A percentile compares a stretch with the other conserved stretches of the same genome.
phyloP scores from a whole-genome alignment of 495 filamentous ascomycete genomes.

The Podospora anserina region DNA sequence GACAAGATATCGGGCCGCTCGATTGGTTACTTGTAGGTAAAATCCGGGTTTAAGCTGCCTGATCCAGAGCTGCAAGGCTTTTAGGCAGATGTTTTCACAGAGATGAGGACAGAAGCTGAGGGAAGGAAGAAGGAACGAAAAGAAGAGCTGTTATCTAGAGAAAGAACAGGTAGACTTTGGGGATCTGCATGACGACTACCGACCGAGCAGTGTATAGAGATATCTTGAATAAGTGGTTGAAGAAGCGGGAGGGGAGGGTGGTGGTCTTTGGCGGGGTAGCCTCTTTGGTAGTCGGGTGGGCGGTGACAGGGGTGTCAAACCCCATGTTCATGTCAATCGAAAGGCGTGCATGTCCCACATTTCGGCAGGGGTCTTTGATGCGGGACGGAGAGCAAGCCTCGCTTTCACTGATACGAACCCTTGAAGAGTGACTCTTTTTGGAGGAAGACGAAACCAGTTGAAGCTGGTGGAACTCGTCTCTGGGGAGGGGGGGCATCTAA shows the following conservation, averaged over 20 bases:
- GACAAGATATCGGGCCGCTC: background rate
- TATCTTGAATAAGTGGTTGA: conserved; percentile 15
- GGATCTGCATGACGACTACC: background rate
- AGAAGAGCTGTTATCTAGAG: background rate
- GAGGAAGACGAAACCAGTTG: conserved; percentile 20
- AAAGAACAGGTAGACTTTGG: background rate
- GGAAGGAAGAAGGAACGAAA: background rate
- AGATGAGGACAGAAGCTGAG: background rate
- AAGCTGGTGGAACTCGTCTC: conserved; percentile 22
- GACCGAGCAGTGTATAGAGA: background rate
- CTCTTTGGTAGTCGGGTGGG: conserved; percentile 7
- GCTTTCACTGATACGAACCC: conserved; percentile 4
- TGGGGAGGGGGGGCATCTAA: conserved; percentile 14
- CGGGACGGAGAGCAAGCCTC: conserved; percentile 15
- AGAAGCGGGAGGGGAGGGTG: background rate
- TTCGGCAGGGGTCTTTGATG: background rate
- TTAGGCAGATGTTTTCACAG: background rate
- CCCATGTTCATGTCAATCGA: conserved; percentile 34
- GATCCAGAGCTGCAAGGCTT: background rate
- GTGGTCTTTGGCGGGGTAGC: background rate
- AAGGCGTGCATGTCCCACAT: conserved; percentile 30
- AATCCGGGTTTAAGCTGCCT: background rate
- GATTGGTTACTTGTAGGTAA: background rate
- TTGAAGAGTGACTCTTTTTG: conserved; percentile 22
- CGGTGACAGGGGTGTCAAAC: conserved; percentile 19